These are phyloP conservation scores for Microbotryum violaceum DNA, from an alignment of 1,284 basidiomycete species.

Conservation along the genomic window DNA sequence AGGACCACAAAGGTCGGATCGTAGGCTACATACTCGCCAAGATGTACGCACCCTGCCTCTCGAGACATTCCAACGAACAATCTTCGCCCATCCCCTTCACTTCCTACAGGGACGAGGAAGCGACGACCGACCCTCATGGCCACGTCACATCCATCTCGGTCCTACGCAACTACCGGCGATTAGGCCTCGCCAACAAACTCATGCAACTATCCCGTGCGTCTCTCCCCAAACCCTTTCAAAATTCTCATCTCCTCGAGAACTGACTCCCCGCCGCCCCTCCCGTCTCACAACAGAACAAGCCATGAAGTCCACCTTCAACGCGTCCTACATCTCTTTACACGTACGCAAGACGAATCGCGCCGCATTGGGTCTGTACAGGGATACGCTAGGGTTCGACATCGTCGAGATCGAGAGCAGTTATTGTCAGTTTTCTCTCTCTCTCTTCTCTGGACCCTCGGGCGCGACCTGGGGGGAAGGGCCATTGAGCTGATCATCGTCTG, in stretches of 20 bases:
- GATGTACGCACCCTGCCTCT: slow-evolving; percentile 51
- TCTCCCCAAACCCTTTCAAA: background rate
- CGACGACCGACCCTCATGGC: slow-evolving; percentile 56
- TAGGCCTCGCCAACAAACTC: slow-evolving; percentile 77
- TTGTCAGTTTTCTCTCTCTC: slow-evolving; percentile 38
- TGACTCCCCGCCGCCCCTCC: background rate
- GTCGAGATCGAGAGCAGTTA: slow-evolving; percentile 70
- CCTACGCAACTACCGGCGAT: slow-evolving; percentile 68
- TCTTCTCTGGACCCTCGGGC: too few relatives aligned
- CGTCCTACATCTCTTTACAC: slow-evolving; percentile 69
- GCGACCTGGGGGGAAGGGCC: background rate
- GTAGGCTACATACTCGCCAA: slow-evolving; percentile 93
- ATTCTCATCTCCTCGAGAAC: background rate
- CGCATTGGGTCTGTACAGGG: slow-evolving; percentile 71
- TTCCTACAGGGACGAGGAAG: slow-evolving; percentile 61
- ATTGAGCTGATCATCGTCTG: background rate
- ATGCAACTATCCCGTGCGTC: slow-evolving; percentile 76
- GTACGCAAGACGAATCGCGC: slow-evolving; percentile 81
- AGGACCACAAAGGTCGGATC: slow-evolving; percentile 77
- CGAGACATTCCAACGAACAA: background rate
- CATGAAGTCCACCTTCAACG: slow-evolving; percentile 72
- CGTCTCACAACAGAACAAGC: slow-evolving; percentile 57
- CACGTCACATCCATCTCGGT: slow-evolving; percentile 90
- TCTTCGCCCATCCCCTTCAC: too few relatives aligned
- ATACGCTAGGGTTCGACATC: slow-evolving; percentile 72